phyloP scores from a whole-genome alignment of 2,329 filamentous ascomycete species.

The Remersonia thermophila region DNA sequence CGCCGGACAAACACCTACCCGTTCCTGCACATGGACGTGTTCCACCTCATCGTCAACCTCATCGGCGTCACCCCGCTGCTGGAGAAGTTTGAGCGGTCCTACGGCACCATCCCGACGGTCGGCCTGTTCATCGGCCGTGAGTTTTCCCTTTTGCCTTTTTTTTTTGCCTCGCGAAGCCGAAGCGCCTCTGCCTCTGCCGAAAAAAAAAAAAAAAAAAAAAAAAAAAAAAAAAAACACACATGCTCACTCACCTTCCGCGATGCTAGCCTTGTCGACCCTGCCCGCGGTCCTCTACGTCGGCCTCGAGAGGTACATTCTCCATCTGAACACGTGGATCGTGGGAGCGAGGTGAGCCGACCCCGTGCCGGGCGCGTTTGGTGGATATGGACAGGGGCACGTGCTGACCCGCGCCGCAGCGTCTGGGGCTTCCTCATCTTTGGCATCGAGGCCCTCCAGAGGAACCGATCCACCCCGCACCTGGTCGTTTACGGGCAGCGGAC shows the following conservation, averaged over 20 bases:
- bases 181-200: too few species aligned
- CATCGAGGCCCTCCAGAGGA: slow-evolving; percentile 76
- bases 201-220: too few species aligned
- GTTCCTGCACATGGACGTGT: slow-evolving; percentile 67
- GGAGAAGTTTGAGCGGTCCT: slow-evolving; percentile 85
- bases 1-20: slow-evolving; percentile 90
- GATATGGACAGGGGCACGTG: slow-evolving; percentile 3
- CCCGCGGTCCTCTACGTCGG: slow-evolving; percentile 73
- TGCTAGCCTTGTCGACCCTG: slow-evolving; percentile 62
- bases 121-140: slow-evolving; percentile 82
- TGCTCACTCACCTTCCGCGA: slow-evolving; percentile 3
- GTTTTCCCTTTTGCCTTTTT: slow-evolving; percentile 26
- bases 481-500: slow-evolving; percentile 42
- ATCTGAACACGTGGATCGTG: slow-evolving; percentile 59
- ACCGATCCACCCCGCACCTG: slow-evolving; percentile 68
- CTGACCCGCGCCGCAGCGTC: slow-evolving; percentile 43
- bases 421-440: slow-evolving; percentile 87
- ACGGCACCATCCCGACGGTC: slow-evolving; percentile 80
- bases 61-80: slow-evolving; percentile 74
- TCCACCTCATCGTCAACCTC: slow-evolving; percentile 72
- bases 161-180: too few species aligned
- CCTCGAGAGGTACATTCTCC: slow-evolving; percentile 61
- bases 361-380: background rate
- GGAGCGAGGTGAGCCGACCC: slow-evolving; percentile 59
- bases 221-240: background rate